Conservation (phyloP, 192 early-diverging fungal genomes). For the Anaeromyces robustus region DNA sequence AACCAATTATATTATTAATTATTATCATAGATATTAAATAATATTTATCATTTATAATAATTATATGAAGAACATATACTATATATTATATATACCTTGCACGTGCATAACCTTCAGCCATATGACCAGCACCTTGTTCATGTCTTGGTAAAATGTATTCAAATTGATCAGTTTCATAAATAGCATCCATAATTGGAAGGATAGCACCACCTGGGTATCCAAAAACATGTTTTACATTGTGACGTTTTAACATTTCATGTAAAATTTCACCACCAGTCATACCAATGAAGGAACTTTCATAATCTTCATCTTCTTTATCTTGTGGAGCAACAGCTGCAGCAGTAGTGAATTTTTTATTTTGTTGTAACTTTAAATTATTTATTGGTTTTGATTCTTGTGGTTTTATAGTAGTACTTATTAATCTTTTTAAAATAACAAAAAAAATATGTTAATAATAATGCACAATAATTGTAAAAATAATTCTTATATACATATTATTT, state of each 20-base stretch:
- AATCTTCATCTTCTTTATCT: slow-evolving; percentile 20
- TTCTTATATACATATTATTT: too few species aligned
- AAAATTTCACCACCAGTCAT: slow-evolving; percentile 96
- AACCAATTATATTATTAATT: too few species aligned
- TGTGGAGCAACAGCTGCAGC: slow-evolving; percentile 7
- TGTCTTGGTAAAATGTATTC: slow-evolving; percentile 92
- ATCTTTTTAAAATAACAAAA: not conserved
- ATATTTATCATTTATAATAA: not conserved
- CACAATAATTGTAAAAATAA: too few species aligned
- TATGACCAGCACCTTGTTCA: slow-evolving; percentile 97
- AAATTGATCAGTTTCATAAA: slow-evolving; percentile 88
- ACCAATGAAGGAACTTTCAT: slow-evolving; percentile 78
- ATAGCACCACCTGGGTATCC: slow-evolving; percentile 98
- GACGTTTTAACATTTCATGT: slow-evolving; percentile 96
- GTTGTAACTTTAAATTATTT: not conserved
- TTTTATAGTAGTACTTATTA: not conserved
- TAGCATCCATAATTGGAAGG: slow-evolving; percentile 96
- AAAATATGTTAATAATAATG: too few species aligned
- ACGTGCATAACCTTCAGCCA: slow-evolving; percentile 94
- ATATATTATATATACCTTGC: slow-evolving; percentile 45
- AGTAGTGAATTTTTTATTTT: slow-evolving; percentile 1
- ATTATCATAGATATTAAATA: not conserved
- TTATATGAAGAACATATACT: not conserved
- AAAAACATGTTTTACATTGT: slow-evolving; percentile 85
- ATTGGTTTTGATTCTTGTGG: not conserved